phyloP scores from a whole-genome alignment of 2,329 filamentous ascomycete genomes.

The Dactylellina drechsleri region DNA sequence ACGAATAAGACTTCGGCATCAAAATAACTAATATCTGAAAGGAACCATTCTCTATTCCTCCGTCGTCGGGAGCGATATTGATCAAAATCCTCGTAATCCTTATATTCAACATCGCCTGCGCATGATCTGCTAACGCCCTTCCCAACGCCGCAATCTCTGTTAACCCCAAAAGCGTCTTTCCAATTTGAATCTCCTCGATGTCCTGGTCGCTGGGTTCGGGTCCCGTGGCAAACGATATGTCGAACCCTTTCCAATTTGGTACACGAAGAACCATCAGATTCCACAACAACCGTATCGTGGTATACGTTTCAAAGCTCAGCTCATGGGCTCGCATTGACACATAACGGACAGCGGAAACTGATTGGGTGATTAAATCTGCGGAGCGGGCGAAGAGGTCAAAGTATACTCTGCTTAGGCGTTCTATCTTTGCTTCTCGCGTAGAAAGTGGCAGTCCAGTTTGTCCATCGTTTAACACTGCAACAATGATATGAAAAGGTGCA shows the following conservation, averaged over 20 bases:
- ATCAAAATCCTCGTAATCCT: conserved; percentile 29
- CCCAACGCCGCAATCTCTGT: conserved; percentile 28
- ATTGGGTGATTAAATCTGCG: background rate
- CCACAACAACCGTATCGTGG: conserved; percentile 19
- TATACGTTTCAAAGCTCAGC: conserved; percentile 22
- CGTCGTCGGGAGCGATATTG: background rate
- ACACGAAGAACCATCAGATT: conserved; percentile 14
- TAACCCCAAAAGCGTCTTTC: conserved; percentile 29
- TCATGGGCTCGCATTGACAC: conserved; percentile 27
- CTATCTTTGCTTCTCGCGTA: background rate
- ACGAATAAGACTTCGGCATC: conserved; percentile 8
- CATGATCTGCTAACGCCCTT: conserved; percentile 27
- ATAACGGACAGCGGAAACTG: background rate
- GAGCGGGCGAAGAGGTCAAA: conserved; percentile 22
- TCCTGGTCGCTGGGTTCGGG: background rate
- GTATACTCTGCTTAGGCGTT: conserved; percentile 20
- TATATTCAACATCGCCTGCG: conserved; percentile 8
- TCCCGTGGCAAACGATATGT: conserved; percentile 16
- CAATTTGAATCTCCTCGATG: conserved; percentile 32
- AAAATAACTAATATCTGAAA: conserved; percentile 33
- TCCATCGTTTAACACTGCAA: conserved; percentile 2
- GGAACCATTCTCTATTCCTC: background rate
- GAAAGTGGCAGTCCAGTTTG: background rate
- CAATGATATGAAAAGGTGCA: conserved; percentile 26
- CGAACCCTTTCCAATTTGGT: conserved; percentile 10